Conservation (phyloP, 2,329 filamentous ascomycete genomes). For the Fusarium longipes region DNA sequence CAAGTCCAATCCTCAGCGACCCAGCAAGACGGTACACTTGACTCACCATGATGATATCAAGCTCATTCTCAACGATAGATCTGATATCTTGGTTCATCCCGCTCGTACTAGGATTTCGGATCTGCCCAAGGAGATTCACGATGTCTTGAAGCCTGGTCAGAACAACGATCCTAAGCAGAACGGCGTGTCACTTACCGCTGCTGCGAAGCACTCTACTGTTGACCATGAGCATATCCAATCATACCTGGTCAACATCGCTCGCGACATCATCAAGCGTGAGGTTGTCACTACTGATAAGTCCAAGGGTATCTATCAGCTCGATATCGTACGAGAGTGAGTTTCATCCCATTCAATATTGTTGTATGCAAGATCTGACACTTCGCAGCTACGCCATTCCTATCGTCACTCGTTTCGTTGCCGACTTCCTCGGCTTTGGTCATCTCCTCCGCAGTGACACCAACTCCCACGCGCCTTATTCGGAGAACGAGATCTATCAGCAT, state of each 20-base stretch:
- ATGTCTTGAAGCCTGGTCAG: not conserved
- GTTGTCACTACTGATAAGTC: not conserved
- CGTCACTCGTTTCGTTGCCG: constrained; percentile 37
- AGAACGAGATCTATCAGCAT: constrained; percentile 44
- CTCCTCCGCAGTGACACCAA: constrained; percentile 12
- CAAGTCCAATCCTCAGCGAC: constrained; percentile 1
- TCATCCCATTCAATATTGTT: not conserved
- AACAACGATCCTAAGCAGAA: not conserved
- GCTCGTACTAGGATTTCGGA: constrained; percentile 2
- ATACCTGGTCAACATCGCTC: not conserved
- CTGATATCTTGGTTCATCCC: constrained; percentile 3
- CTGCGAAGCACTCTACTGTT: not conserved
- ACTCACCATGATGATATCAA: not conserved
- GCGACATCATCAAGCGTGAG: not conserved
- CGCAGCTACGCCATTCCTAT: constrained; percentile 37
- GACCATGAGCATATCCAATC: not conserved
- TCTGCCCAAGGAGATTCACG: not conserved
- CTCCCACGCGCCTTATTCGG: constrained; percentile 9
- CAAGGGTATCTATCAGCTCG: constrained; percentile 28
- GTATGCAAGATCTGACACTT: not conserved
- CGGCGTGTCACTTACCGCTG: not conserved
- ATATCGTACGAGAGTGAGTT: constrained; percentile 29
- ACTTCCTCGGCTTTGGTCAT: constrained; percentile 40
- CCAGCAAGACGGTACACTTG: not conserved
- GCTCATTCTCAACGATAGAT: not conserved